Percentiles rank a stretch among this genome's conserved stretches.
phyloP scores from a whole-genome alignment of 768 basidiomycete genomes.

The Dentipellis fragilis region DNA sequence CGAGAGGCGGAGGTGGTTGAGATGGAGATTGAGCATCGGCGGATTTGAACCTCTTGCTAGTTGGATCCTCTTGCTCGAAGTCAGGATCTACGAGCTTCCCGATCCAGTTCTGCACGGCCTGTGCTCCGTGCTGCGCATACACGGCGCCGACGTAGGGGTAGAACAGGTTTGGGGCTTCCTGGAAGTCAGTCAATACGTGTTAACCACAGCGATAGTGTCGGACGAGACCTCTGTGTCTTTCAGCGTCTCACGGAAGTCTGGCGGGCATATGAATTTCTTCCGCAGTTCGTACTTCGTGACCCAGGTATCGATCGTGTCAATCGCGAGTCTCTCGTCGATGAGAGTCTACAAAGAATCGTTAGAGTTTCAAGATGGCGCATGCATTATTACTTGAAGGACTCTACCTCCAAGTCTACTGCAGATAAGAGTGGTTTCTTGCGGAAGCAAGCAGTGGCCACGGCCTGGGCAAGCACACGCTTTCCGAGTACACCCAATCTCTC shows the following conservation, averaged over 20 bases:
- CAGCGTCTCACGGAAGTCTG: constrained; percentile 1
- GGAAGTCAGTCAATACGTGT: background rate
- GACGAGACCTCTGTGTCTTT: background rate
- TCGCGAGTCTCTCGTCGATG: background rate
- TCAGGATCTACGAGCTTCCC: constrained; percentile 7
- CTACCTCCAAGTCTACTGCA: constrained; percentile 40
- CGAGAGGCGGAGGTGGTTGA: constrained; percentile 27
- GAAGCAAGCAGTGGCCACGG: constrained; percentile 38
- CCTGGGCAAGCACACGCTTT: constrained; percentile 33
- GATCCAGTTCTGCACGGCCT: constrained; percentile 4
- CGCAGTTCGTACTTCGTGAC: constrained; percentile 9
- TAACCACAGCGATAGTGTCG: background rate
- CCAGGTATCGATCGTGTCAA: constrained; percentile 7
- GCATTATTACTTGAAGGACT: constrained; percentile 12
- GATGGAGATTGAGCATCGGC: constrained; percentile 22
- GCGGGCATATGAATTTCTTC: constrained; percentile 5
- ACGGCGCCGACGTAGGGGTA: constrained; percentile 10
- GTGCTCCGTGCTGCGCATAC: constrained; percentile 2
- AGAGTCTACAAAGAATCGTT: background rate
- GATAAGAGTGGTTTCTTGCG: constrained; percentile 39
- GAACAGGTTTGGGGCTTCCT: constrained; percentile 10
- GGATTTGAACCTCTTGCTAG: constrained; percentile 11
- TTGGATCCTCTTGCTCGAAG: background rate
- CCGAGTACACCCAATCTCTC: constrained; percentile 48
- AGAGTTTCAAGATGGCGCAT: background rate